These are phyloP conservation scores for Trametes maxima DNA, from an alignment of 768 basidiomycete species.

Conservation along the genomic window DNA sequence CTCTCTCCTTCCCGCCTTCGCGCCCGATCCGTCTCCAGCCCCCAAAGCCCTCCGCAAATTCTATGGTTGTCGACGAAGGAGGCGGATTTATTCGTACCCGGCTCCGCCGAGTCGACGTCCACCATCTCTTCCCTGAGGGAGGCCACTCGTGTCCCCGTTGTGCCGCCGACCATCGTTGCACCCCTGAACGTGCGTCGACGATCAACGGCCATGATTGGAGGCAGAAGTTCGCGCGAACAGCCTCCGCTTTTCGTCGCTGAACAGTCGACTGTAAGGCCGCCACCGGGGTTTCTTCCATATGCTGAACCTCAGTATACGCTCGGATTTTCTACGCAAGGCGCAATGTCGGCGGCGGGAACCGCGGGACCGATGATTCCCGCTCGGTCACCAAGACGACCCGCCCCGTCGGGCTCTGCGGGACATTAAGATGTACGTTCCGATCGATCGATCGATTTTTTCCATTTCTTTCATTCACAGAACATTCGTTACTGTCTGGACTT, in stretches of 20 bases:
- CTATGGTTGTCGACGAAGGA: slow-evolving; percentile 8
- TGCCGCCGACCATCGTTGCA: background rate
- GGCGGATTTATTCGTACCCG: background rate
- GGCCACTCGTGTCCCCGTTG: background rate
- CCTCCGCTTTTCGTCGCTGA: background rate
- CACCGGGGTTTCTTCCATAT: too few species aligned
- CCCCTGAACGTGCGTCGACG: slow-evolving; percentile 8
- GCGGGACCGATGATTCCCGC: slow-evolving; percentile 10
- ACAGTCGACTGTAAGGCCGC: too few species aligned
- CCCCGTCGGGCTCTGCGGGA: slow-evolving; percentile 1
- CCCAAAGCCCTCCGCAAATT: slow-evolving; percentile 11
- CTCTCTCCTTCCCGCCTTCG: background rate
- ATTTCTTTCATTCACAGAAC: background rate
- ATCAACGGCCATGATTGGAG: background rate
- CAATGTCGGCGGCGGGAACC: background rate
- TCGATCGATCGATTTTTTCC: slow-evolving; percentile 14
- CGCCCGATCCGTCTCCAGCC: slow-evolving; percentile 5
- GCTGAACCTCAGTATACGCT: too few species aligned
- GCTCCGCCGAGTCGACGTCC: slow-evolving; percentile 9
- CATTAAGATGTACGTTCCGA: background rate
- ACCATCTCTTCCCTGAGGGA: slow-evolving; percentile 6
- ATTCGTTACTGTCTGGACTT: background rate
- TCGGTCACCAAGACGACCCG: slow-evolving; percentile 15
- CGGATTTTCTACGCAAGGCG: too few species aligned
- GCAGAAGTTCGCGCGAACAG: background rate